phyloP scores from a whole-genome alignment of 352 stramenopile genomes.

The Phytophthora meadii region DNA sequence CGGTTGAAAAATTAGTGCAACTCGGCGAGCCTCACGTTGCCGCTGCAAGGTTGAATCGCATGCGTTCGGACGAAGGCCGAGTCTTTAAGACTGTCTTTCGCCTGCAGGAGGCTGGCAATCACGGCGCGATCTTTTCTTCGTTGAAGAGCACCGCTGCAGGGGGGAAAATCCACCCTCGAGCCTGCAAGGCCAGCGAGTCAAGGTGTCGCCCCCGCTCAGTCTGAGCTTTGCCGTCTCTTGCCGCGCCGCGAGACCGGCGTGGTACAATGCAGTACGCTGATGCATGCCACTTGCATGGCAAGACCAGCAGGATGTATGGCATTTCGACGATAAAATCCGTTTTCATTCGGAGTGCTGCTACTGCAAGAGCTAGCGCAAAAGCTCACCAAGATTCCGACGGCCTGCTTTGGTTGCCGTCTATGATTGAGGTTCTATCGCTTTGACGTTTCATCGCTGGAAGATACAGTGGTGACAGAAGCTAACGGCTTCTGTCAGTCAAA shows the following conservation, averaged over 20 bases:
- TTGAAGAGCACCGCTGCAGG: constrained; percentile 12
- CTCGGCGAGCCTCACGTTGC: constrained; percentile 7
- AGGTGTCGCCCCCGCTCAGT: constrained; percentile 2
- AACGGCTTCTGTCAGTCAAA: constrained; percentile 29
- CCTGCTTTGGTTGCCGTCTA: too few relatives aligned
- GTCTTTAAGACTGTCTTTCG: too few relatives aligned
- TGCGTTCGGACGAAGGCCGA: neutral
- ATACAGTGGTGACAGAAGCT: constrained; percentile 17
- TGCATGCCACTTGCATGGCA: neutral
- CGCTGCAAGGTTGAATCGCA: constrained; percentile 1
- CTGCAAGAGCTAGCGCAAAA: neutral
- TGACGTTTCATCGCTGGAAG: constrained; percentile 12
- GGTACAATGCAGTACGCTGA: constrained; percentile 9
- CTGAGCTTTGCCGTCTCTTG: constrained; percentile 18
- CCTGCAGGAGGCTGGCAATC: constrained; percentile 2
- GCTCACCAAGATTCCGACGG: constrained; percentile 21
- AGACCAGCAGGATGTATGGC: constrained; percentile 18
- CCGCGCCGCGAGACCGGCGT: constrained; percentile 13
- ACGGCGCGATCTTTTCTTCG: constrained; percentile 20
- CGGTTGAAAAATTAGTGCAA: constrained; percentile 28
- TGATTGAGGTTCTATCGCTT: neutral
- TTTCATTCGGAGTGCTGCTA: constrained; percentile 20
- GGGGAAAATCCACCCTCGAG: constrained; percentile 15
- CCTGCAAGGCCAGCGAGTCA: neutral
- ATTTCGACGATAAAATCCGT: constrained; percentile 25